Percentiles rank a stretch among this genome's conserved stretches.
Conservation (phyloP, 129 eudicot genomes). For the Flaveria bidentis region DNA sequence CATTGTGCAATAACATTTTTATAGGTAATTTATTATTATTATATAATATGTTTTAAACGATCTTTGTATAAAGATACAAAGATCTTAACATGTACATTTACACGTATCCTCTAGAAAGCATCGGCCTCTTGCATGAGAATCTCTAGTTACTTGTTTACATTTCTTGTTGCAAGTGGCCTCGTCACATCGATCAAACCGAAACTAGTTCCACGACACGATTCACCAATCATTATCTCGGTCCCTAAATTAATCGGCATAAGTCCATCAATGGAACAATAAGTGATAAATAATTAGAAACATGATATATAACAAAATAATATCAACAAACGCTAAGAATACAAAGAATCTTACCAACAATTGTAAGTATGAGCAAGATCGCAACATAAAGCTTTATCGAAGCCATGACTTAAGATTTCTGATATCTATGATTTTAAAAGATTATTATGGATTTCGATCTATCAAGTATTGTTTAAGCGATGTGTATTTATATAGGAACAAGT, state of each 20-base stretch:
- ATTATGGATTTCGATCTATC: neutral
- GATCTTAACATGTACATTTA: conserved; percentile 3
- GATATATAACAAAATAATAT: neutral
- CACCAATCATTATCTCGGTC: neutral
- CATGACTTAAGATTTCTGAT: neutral
- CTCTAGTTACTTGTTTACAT: neutral
- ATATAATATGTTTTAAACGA: neutral
- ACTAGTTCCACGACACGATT: neutral
- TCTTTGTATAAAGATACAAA: neutral
- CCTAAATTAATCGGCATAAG: neutral
- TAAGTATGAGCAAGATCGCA: neutral
- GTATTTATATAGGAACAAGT: neutral
- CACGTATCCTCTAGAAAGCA: neutral
- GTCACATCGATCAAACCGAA: neutral
- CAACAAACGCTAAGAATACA: neutral
- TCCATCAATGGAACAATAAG: neutral
- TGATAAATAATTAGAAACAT: neutral
- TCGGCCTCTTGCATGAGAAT: neutral
- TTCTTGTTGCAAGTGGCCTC: neutral
- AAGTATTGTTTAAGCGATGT: neutral
- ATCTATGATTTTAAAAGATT: neutral
- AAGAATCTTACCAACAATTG: neutral
- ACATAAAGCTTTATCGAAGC: neutral
- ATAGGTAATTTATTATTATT: no score
- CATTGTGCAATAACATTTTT: neutral